Conservation (phyloP, 768 basidiomycete species). For the Antrodiella citrinella region DNA sequence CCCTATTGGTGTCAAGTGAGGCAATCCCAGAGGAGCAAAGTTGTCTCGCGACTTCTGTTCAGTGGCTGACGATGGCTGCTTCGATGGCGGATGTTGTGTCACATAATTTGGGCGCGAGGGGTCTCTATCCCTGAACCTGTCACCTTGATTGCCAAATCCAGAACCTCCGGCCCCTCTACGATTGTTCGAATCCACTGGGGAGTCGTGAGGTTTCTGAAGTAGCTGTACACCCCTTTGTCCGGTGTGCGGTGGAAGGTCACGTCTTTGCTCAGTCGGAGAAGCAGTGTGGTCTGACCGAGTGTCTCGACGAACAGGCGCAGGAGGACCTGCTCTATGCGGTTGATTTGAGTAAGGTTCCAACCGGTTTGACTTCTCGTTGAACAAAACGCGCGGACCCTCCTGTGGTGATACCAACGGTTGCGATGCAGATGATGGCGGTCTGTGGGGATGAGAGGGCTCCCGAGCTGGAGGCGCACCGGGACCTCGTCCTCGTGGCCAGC, state of each 20-base stretch:
- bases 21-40: slow-evolving; percentile 1
- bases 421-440: slow-evolving; percentile 27
- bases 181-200: slow-evolving; percentile 4
- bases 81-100: slow-evolving; percentile 4
- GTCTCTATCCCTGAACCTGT: slow-evolving; percentile 16
- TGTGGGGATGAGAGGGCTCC: slow-evolving; percentile 32
- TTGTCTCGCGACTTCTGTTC: slow-evolving; percentile 6
- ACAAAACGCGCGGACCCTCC: slow-evolving; percentile 69
- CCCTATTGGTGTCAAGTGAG: neutral
- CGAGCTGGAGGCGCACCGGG: slow-evolving; percentile 35
- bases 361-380: slow-evolving; percentile 90
- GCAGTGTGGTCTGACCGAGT: slow-evolving; percentile 33
- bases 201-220: slow-evolving; percentile 44
- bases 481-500: slow-evolving; percentile 76
- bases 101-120: slow-evolving; percentile 13
- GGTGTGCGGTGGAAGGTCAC: slow-evolving; percentile 38
- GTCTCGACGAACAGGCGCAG: slow-evolving; percentile 28
- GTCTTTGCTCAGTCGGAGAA: slow-evolving; percentile 35
- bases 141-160: slow-evolving; percentile 7
- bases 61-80: slow-evolving; percentile 6
- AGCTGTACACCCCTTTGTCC: slow-evolving; percentile 42
- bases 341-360: slow-evolving; percentile 73
- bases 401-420: slow-evolving; percentile 39
- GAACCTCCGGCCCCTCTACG: no score
- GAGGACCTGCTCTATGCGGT: slow-evolving; percentile 32